phyloP scores from a whole-genome alignment of 768 basidiomycete species.

The Dentipellis sp. region DNA sequence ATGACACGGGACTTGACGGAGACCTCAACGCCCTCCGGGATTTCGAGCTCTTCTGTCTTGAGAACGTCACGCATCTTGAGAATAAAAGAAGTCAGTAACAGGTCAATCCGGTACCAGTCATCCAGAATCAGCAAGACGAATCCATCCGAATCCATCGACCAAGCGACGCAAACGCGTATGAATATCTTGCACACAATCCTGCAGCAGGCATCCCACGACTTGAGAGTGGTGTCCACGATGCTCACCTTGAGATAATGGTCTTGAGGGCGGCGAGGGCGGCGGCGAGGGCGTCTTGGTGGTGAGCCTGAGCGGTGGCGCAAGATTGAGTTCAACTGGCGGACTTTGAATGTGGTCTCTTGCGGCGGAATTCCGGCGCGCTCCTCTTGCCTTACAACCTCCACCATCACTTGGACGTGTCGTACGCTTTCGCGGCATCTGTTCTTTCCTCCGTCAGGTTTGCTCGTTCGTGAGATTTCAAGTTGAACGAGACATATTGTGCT shows the following conservation, averaged over 20 bases:
- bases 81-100: constrained; percentile 17
- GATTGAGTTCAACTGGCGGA: constrained; percentile 14
- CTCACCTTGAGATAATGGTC: constrained; percentile 22
- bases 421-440: constrained; percentile 4
- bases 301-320: constrained; percentile 10
- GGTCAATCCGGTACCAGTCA: constrained; percentile 16
- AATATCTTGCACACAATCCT: no score
- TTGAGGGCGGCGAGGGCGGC: constrained; percentile 23
- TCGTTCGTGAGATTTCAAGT: neutral
- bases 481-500: neutral
- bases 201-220: no score
- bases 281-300: constrained; percentile 4
- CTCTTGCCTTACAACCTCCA: constrained; percentile 15
- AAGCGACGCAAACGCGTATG: no score
- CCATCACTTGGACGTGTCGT: constrained; percentile 13
- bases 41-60: constrained; percentile 86
- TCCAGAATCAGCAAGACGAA: constrained; percentile 25
- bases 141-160: constrained; percentile 22
- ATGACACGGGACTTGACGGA: constrained; percentile 87
- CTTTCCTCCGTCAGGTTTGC: neutral
- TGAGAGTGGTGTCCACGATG: neutral
- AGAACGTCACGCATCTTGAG: constrained; percentile 85
- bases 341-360: constrained; percentile 6
- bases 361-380: neutral
- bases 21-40: constrained; percentile 81